A percentile compares a stretch with the other conserved stretches of the same genome.
Evolutionary conservation across 306 rosid species (phyloP).

Genomic region (Sicyos baderoa): DNA sequence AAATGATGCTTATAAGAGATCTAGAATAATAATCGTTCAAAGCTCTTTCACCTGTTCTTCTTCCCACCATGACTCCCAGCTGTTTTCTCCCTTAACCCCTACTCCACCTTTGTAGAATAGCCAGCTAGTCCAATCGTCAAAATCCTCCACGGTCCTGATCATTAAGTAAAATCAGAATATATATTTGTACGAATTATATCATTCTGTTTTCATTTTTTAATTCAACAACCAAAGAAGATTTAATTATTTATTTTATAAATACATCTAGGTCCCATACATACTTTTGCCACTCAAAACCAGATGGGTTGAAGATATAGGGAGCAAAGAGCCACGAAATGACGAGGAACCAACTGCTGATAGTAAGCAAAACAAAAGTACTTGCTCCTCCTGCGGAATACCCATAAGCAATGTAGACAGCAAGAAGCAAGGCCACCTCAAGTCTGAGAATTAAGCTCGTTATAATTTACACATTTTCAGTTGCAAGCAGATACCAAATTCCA

Average conservation of each 20-base stretch:
- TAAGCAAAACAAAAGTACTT: constrained; percentile 62
- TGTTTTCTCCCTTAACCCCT: constrained; percentile 86
- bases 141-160: constrained; percentile 95
- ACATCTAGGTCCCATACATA: constrained; percentile 32
- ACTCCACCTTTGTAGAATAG: constrained; percentile 97
- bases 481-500: not conserved
- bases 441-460: constrained; percentile 35
- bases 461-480: not conserved
- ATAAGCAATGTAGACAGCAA: constrained; percentile 70
- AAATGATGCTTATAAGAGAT: not conserved
- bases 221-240: not conserved
- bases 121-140: constrained; percentile 98
- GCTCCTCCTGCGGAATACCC: constrained; percentile 78
- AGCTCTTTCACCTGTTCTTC: constrained; percentile 68
- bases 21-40: not conserved
- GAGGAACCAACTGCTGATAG: constrained; percentile 97
- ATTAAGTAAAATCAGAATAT: constrained; percentile 22
- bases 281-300: constrained; percentile 99
- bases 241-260: not conserved
- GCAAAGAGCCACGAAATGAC: constrained; percentile 98
- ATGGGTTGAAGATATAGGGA: constrained; percentile 94
- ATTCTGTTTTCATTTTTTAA: not conserved
- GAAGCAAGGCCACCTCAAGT: constrained; percentile 84
- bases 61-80: constrained; percentile 99
- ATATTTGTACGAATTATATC: not conserved